Evolutionary conservation across 768 basidiomycete genomes (phyloP), one percentile per base, ranked within the genome.

Genomic region (Tulasnella sp.): DNA sequence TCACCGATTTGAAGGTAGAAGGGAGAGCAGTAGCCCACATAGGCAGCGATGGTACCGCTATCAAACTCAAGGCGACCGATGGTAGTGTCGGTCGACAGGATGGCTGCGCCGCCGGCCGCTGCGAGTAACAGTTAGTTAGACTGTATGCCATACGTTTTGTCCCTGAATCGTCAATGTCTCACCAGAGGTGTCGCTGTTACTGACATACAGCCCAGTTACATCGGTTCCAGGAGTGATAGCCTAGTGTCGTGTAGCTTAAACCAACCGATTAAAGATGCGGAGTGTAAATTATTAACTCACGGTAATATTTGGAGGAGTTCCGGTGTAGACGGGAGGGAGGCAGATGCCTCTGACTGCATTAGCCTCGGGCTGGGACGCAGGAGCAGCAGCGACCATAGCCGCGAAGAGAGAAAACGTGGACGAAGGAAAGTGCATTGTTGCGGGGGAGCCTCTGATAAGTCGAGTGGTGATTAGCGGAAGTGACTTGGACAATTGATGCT

Each of bases 1-100:
- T n/a, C 37, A 16, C 74, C 74, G 55, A 75, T 75, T n/a, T 75
- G 44, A 18, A 75, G 55, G 46, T 37, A 75, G 74, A 55, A 39
- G 18, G 44, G 55, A n/a, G 37, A 57, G 51, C 74, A 75, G 26
- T 42, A n/a, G 37, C 55, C 74, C 70, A 18, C 4, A 35, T 55
- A 51, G 7, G 55, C 74, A 13, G 29, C 74, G 57, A 75, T 57
- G 16, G 46, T 51, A 35, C 74, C 74, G n/a, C 61, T 75, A 11
- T 39, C 6, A 35, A 75, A 75, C 11, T 39, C 40, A 16, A 71
- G 35, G n/a, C 70, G 70, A 26, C 70, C 70, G 13, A 61, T 61
- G 26, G 57, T 61, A 11, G 57, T 61, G 57, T 61, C 57, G 3
- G 57, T 29, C n/a, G 57, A 61, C 10, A 61, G 57, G n/a, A 61